These are phyloP conservation scores for Colletotrichum filicis DNA, from an alignment of 2,329 filamentous ascomycete species.

Conservation along the genomic window DNA sequence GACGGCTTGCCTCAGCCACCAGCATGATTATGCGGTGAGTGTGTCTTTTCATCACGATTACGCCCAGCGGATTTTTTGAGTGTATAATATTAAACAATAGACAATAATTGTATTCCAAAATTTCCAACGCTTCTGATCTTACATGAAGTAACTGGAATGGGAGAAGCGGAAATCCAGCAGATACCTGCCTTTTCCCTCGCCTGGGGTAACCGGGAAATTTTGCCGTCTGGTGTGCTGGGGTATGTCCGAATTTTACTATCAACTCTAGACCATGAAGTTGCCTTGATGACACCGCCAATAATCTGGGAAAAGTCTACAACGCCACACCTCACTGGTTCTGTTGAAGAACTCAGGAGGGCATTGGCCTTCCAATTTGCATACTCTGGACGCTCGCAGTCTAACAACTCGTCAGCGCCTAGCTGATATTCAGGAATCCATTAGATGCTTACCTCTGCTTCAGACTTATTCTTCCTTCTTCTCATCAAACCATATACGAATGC, in stretches of 20 bases:
- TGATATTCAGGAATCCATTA: too few species aligned
- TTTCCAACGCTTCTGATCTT: neutral
- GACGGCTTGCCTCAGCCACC: neutral
- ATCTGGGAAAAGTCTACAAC: neutral
- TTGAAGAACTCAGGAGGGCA: slow-evolving; percentile 17
- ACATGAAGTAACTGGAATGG: neutral
- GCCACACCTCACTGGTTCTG: neutral
- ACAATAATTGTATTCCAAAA: slow-evolving; percentile 2
- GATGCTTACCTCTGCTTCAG: slow-evolving; percentile 5
- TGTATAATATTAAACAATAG: slow-evolving; percentile 17
- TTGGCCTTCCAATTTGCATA: slow-evolving; percentile 29
- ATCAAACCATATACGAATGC: slow-evolving; percentile 25
- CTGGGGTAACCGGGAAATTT: neutral
- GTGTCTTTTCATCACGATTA: neutral
- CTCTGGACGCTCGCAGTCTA: slow-evolving; percentile 18
- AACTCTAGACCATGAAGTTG: neutral
- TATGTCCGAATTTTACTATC: neutral
- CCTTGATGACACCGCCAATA: neutral
- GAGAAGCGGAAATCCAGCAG: too few species aligned
- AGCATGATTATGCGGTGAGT: neutral
- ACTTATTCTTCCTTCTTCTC: slow-evolving; percentile 17
- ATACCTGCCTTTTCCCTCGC: neutral
- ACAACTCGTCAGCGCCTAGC: neutral
- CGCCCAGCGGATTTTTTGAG: neutral
- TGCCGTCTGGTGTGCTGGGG: neutral